Percentiles rank a stretch among this genome's conserved stretches.
Conservation (phyloP, 2,329 filamentous ascomycete species). For the Talaromyces islandicus region DNA sequence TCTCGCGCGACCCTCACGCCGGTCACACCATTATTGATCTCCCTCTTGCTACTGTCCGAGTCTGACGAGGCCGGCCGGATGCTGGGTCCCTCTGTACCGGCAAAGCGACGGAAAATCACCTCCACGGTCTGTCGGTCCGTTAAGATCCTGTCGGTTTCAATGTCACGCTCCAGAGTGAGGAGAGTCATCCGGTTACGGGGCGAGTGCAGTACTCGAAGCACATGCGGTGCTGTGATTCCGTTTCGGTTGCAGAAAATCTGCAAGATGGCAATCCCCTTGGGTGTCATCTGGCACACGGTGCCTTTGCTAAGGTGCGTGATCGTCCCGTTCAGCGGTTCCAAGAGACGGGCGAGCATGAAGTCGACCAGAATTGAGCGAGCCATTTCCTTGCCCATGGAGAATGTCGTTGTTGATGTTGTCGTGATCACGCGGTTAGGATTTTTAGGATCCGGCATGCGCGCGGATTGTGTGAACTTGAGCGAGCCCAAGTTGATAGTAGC, state of each 20-base stretch:
- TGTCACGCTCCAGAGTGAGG: constrained; percentile 82
- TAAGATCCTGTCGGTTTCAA: constrained; percentile 77
- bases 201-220: constrained; percentile 73
- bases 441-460: constrained; percentile 97
- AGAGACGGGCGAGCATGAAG: constrained; percentile 88
- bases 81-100: constrained; percentile 75
- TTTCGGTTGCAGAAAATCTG: constrained; percentile 91
- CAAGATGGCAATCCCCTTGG: constrained; percentile 87
- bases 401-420: constrained; percentile 95
- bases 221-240: constrained; percentile 89
- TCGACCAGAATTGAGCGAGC: constrained; percentile 89
- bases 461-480: constrained; percentile 96
- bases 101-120: constrained; percentile 88
- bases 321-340: constrained; percentile 86
- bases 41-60: constrained; percentile 59
- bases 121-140: constrained; percentile 83
- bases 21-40: constrained; percentile 82
- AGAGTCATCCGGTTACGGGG: constrained; percentile 73
- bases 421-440: constrained; percentile 93
- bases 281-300: constrained; percentile 87
- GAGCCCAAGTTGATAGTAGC: constrained; percentile 96
- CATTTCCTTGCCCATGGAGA: constrained; percentile 99
- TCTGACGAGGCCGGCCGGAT: constrained; percentile 74
- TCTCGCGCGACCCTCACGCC: constrained; percentile 90
- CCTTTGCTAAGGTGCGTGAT: constrained; percentile 83